Evolutionary conservation across 2,329 filamentous ascomycete genomes (phyloP).

Genomic region (Paecilomyces fulvus): DNA sequence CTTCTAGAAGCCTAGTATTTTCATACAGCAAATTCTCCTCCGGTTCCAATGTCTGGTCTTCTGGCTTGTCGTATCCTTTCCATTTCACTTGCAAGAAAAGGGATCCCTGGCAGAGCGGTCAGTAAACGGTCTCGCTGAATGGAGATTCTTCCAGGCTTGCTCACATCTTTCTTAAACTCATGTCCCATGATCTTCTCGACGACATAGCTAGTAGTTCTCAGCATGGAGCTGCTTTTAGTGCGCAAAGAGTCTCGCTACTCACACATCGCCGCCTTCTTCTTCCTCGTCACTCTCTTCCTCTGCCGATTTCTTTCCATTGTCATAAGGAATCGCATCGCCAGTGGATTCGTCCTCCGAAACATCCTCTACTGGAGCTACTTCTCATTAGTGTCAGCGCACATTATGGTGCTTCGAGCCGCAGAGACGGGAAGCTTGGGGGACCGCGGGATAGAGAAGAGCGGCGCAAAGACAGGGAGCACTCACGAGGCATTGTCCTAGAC

Average conservation of each 20-base stretch:
- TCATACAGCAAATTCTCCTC: conserved; percentile 37
- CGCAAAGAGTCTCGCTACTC: conserved; percentile 10
- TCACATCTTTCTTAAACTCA: conserved; percentile 27
- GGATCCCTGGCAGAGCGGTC: conserved; percentile 17
- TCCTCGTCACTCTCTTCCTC: conserved; percentile 19
- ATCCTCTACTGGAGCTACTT: conserved; percentile 7
- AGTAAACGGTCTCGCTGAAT: conserved; percentile 9
- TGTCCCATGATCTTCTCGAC: conserved; percentile 35
- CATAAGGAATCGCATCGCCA: conserved; percentile 29
- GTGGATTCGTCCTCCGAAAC: conserved; percentile 29
- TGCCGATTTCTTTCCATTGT: conserved; percentile 10
- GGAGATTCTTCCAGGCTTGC: conserved; percentile 3
- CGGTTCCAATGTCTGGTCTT: conserved; percentile 39
- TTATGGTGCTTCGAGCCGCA: not conserved
- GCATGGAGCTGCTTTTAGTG: conserved; percentile 3
- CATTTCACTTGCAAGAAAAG: conserved; percentile 39
- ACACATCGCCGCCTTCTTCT: conserved; percentile 29
- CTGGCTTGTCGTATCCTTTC: conserved; percentile 36
- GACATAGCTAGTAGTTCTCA: conserved; percentile 22
- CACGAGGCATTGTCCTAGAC: conserved; percentile 32
- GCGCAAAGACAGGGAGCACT: conserved; percentile 16
- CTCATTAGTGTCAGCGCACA: not conserved
- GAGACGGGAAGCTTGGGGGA: not conserved
- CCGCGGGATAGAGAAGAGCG: not conserved
- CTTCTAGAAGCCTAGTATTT: not conserved